Evolutionary conservation across 176 grass and related monocot species (phyloP), one percentile per base, ranked within the genome.

Genomic region (Oryza rufipogon): DNA sequence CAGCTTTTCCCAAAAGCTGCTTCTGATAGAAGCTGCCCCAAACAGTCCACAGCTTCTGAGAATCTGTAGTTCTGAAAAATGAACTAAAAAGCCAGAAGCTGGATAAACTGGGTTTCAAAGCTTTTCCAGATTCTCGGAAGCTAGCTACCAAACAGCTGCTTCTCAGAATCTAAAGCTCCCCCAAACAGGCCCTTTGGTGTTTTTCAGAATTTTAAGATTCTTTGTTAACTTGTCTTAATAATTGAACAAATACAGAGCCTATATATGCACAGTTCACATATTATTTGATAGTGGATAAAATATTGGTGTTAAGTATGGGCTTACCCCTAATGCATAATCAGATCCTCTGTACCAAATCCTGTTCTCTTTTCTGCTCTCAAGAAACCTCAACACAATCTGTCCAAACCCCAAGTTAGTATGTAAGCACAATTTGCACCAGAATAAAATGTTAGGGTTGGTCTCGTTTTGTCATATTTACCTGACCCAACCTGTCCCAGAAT

Each of bases 281-380:
- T 58, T 8, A 58, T 9, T 58, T 20, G 19, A 9, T 58, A 58
- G 19, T 58, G 0, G 6, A n/a, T 58, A n/a, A 9, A 58, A 6
- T 70, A 39, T 39, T 68, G 64, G 9, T 81, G 11, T 12, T 10
- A 41, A 79, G 44, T 54, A 26, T 67, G 30, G 17, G 20, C 87
- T 88, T 98, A 98, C 96, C 93, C 91, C 74, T 71, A 98, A 73
- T 74, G 96, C 89, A 14, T 95, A 92, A 77, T 86, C 85, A 7
- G 96, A 98, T 89, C 92, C 96, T 51, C 87, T 71, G 44, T 95
- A 98, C 84, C 91, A 98, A 83, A 94, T 92, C 33, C 89, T 91
- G 84, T 98, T 98, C 89, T 95, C 96, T 85, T 95, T 98, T 86
- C 86, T 91, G 85, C 96, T 95, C 85, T 98, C 96, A 7, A 98